phyloP scores from a whole-genome alignment of 495 filamentous ascomycete species.

The Pyrenula aspistea region DNA sequence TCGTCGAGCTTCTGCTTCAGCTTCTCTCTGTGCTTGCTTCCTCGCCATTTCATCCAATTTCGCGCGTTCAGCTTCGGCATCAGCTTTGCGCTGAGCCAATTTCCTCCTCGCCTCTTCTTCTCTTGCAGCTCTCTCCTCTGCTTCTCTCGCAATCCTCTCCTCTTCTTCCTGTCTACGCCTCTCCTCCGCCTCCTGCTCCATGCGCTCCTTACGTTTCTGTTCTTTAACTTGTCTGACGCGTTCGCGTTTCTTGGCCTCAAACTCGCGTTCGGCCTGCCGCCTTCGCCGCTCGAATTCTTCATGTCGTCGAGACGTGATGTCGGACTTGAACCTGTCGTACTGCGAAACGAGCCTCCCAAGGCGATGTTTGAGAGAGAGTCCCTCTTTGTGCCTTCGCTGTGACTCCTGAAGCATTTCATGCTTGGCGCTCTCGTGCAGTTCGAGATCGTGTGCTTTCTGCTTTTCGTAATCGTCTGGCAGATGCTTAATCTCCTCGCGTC shows the following conservation, averaged over 20 bases:
- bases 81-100: constrained; percentile 62
- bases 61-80: constrained; percentile 72
- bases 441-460: constrained; percentile 70
- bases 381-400: constrained; percentile 78
- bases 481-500: constrained; percentile 89
- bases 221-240: constrained; percentile 77
- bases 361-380: constrained; percentile 84
- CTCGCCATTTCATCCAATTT: constrained; percentile 54
- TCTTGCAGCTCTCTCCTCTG: constrained; percentile 62
- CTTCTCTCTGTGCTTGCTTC: constrained; percentile 55
- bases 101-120: constrained; percentile 57
- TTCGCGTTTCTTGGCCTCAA: constrained; percentile 76
- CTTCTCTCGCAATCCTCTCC: constrained; percentile 65
- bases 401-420: constrained; percentile 65
- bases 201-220: constrained; percentile 56
- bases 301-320: constrained; percentile 71
- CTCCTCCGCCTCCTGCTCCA: constrained; percentile 74
- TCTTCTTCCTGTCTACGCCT: constrained; percentile 65
- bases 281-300: constrained; percentile 92
- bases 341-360: constrained; percentile 64
- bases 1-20: constrained; percentile 52
- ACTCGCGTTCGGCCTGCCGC: constrained; percentile 76
- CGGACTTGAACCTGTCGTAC: constrained; percentile 72
- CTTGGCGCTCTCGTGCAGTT: constrained; percentile 67
- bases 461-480: constrained; percentile 72